Base-by-base conservation (phyloP, 129 eudicot genomes). In the Pseudognaphalium luteoalbum region DNA sequence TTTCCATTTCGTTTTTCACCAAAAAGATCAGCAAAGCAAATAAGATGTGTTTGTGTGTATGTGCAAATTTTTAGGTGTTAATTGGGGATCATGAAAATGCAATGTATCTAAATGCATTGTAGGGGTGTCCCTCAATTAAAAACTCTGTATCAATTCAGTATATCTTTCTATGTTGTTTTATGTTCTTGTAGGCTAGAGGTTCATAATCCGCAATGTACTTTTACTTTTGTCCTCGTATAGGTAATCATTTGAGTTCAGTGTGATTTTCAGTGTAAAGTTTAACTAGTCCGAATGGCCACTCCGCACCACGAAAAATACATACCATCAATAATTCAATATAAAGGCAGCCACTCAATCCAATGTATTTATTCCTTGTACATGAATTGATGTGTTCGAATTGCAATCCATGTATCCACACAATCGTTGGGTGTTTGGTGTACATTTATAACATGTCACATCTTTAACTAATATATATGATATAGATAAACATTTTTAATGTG, bases 31-130 rank as follows among this genome's bases (percentile, higher is more conserved):
- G 35, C 15, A n/a, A 62, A 61, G 20, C 21, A 19, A 33, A 72
- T n/a, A 54, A 56, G 19, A 19, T 11, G 29, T 66, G 73, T 66
- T 76, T 50, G 54, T 64, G 34, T 51, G 35, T 66, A 37, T 44
- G 35, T 64, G 79, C 29, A 75, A n/a, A 34, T 9, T 63, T 56
- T 76, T 28, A 1, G 56, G 11, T 20, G 32, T 32, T 76, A 30
- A 30, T 54, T 51, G 19, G 73, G 52, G 50, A 37, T 76, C 65
- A 67, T 65, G 12, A 21, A 65, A 17, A 50, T 39, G n/a, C 34
- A 51, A 6, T 17, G 19, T 54, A 66, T 76, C 66, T 16, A 66
- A 19, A 35, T n/a, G n/a, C n/a, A n/a, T n/a, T n/a, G n/a, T n/a
- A n/a, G n/a, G n/a, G n/a, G n/a, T n/a, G n/a, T n/a, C n/a, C n/a